Base-by-base conservation (phyloP, 345 rosid species). In the Mallotus nudiflorus region DNA sequence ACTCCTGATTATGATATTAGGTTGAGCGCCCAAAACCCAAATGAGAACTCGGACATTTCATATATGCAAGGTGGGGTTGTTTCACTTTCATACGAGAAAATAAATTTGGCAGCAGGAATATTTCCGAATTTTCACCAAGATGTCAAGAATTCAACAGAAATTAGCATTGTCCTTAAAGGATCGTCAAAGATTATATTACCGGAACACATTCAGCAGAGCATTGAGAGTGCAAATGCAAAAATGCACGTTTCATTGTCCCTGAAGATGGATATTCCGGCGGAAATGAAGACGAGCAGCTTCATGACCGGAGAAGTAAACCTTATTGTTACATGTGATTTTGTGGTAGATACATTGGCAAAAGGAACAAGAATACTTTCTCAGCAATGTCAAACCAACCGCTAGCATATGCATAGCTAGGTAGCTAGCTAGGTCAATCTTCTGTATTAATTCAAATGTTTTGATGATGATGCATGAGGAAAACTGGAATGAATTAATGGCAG, bases 311-410 rank as follows among this genome's bases (percentile, higher is more conserved):
- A 70, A 18, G 59, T 61, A 33, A 29, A 62, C 1, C 31, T 77
- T 18, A 40, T 25, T 3, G 68, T 69, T 20, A 25, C 55, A 24
- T 68, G 78, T 44, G 24, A 62, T 16, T 68, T 80, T 49, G 20
- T 8, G 53, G 82, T 77, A 18, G 74, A 77, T 9, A 62, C 27
- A 25, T 52, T 83, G 65, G 59, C 55, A 6, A 35, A 28, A 67
- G 74, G 69, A 25, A 66, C 60, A 14, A 56, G 22, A 3, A 27
- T 80, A 50, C 54, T 74, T 31, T 74, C 75, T 27, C 80, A 79
- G 58, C 10, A 68, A 39, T 81, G 87, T 68, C 52, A 61, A n/a
- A 74, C 73, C 29, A 9, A 76, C n/a, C 74, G 58, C 66, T 60
- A 60, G 57, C 22, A 1, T 35, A 12, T 6, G 2, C 16, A 19